A percentile compares a stretch with the other conserved stretches of the same genome.
These are phyloP conservation scores for Calonectria leucothoes DNA, from an alignment of 2,329 filamentous ascomycete genomes.

Conservation along the genomic window DNA sequence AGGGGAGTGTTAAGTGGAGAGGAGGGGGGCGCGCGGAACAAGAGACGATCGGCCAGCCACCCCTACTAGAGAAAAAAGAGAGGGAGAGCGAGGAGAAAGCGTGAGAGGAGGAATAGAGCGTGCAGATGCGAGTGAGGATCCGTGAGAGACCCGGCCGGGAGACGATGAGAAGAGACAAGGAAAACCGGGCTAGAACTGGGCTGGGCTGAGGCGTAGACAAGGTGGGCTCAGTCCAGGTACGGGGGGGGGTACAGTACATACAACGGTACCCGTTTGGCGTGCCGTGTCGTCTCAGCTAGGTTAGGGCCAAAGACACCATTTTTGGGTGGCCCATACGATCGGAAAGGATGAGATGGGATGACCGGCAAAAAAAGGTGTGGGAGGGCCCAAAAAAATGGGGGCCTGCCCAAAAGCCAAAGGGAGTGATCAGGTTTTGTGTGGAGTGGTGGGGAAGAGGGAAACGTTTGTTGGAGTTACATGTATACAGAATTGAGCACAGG, in stretches of 20 bases:
- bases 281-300: constrained; percentile 5
- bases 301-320: constrained; percentile 13
- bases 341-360: constrained; percentile 14
- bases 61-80: not conserved
- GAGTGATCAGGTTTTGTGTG: not conserved
- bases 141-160: not conserved
- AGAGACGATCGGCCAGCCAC: constrained; percentile 19
- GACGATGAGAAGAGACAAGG: not conserved
- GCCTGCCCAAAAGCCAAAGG: not conserved
- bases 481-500: not conserved
- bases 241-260: constrained; percentile 17
- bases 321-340: constrained; percentile 14
- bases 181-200: constrained; percentile 11
- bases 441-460: not conserved
- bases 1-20: constrained; percentile 19
- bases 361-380: not conserved
- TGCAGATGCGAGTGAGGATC: constrained; percentile 11
- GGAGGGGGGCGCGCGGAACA: constrained; percentile 3
- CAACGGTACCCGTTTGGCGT: constrained; percentile 15
- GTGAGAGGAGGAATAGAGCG: constrained; percentile 1
- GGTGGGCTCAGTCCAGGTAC: constrained; percentile 17
- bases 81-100: not conserved
- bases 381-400: constrained; percentile 1
- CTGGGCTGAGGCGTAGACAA: constrained; percentile 11
- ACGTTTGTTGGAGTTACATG: constrained; percentile 9